Evolutionary conservation across 2,329 filamentous ascomycete genomes (phyloP).

Genomic region (Ceratocystis colombiana): DNA sequence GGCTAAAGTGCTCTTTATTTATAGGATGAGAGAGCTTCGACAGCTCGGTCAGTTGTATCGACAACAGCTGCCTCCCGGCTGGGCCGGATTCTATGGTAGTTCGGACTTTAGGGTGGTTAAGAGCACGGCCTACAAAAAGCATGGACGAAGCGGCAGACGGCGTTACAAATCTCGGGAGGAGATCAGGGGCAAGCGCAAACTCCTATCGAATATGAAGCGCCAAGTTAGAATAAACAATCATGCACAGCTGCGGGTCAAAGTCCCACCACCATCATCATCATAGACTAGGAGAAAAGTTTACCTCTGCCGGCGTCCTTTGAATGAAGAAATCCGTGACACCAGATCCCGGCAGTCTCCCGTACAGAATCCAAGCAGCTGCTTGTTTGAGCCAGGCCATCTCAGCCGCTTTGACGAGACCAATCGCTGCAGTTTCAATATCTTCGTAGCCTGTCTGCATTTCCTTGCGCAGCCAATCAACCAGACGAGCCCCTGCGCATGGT

Average conservation of each 20-base stretch:
- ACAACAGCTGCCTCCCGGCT: constrained; percentile 50
- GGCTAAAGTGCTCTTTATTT: constrained; percentile 43
- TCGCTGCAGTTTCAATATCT: constrained; percentile 69
- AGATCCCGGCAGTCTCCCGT: constrained; percentile 69
- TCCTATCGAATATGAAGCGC: constrained; percentile 29
- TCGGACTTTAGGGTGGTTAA: constrained; percentile 67
- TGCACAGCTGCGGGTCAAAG: constrained; percentile 9
- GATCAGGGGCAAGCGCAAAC: constrained; percentile 47
- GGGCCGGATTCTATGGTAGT: constrained; percentile 38
- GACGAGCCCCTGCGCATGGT: constrained; percentile 53
- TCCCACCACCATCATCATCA: background rate
- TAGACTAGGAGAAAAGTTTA: background rate
- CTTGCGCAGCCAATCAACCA: constrained; percentile 66
- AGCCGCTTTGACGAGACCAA: constrained; percentile 62
- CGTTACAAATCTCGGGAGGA: constrained; percentile 73
- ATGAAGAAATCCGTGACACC: constrained; percentile 70
- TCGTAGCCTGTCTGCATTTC: constrained; percentile 80
- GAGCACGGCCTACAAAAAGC: constrained; percentile 78
- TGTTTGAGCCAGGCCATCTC: constrained; percentile 90
- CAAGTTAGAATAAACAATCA: background rate
- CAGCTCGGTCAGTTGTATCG: constrained; percentile 59
- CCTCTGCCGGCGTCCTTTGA: constrained; percentile 34
- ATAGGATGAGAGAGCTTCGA: constrained; percentile 44
- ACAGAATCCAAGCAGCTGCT: constrained; percentile 79
- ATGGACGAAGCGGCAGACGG: constrained; percentile 67